Conservation (phyloP, 2,329 filamentous ascomycete genomes). For the Penicillium brasilianum region DNA sequence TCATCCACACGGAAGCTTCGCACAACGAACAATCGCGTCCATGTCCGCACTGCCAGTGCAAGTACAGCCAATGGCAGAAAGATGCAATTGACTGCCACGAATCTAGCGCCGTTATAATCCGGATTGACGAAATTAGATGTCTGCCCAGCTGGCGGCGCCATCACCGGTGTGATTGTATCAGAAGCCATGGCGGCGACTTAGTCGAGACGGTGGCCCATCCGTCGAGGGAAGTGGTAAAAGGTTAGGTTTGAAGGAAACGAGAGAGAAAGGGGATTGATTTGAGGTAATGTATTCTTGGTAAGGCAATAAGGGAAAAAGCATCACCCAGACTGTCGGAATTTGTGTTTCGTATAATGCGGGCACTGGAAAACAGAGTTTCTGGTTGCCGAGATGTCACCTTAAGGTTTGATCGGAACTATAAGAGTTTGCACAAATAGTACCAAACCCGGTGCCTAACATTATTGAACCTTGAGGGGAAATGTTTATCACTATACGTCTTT, state of each 20-base stretch:
- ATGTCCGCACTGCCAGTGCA: conserved; percentile 29
- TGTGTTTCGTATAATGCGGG: not conserved
- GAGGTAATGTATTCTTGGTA: not conserved
- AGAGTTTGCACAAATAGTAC: not conserved
- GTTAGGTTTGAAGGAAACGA: not conserved
- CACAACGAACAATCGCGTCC: conserved; percentile 35
- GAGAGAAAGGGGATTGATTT: not conserved
- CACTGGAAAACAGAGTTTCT: not conserved
- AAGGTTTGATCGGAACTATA: not conserved
- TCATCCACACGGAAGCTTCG: conserved; percentile 35
- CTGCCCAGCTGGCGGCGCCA: conserved; percentile 32
- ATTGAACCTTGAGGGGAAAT: not conserved
- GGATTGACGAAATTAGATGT: conserved; percentile 37
- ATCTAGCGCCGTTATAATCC: conserved; percentile 27
- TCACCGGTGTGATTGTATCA: conserved; percentile 28
- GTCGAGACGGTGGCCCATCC: not conserved
- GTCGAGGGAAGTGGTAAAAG: not conserved
- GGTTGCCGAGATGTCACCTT: conserved; percentile 16
- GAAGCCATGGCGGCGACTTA: conserved; percentile 23
- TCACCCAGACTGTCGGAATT: not conserved
- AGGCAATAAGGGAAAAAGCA: not conserved
- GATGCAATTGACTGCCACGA: conserved; percentile 35
- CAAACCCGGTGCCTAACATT: not conserved
- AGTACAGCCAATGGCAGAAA: conserved; percentile 33
- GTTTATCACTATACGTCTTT: not conserved